Percentiles rank a stretch among this genome's conserved stretches.
Conservation (phyloP, 169 alveolate genomes). For the Cyclospora cayetanensis region DNA sequence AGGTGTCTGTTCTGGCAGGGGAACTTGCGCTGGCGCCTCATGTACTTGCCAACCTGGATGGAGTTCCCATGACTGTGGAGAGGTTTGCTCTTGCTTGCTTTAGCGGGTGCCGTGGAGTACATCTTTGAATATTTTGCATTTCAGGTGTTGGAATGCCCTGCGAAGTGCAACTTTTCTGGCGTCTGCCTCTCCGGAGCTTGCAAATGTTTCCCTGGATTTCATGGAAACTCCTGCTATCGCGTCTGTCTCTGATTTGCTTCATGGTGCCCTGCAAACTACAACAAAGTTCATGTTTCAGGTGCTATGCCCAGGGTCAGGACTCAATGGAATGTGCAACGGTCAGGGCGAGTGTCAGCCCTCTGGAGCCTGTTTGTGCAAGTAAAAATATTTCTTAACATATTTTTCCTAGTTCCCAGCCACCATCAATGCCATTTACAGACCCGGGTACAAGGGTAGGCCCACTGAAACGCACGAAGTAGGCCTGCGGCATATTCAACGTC, state of each 20-base stretch:
- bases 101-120: neutral
- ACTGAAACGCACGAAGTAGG: neutral
- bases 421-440: neutral
- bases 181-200: slow-evolving; percentile 60
- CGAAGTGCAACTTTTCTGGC: slow-evolving; percentile 58
- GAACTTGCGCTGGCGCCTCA: slow-evolving; percentile 43
- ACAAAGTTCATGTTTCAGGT: neutral
- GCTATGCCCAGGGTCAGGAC: slow-evolving; percentile 64
- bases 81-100: slow-evolving; percentile 4
- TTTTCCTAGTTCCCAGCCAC: neutral
- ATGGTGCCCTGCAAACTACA: neutral
- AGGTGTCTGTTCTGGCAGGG: slow-evolving; percentile 53
- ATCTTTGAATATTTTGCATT: neutral
- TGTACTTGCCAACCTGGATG: slow-evolving; percentile 60
- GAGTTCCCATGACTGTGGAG: slow-evolving; percentile 67
- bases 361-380: slow-evolving; percentile 67
- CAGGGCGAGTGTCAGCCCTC: slow-evolving; percentile 35
- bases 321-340: slow-evolving; percentile 65
- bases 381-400: neutral
- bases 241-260: neutral
- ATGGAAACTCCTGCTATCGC: slow-evolving; percentile 58
- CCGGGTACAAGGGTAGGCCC: slow-evolving; percentile 38
- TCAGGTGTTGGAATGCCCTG: slow-evolving; percentile 51
- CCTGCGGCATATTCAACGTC: neutral
- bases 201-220: slow-evolving; percentile 58